Evolutionary conservation across 441 rosid genomes (phyloP), one percentile per base, ranked within the genome.

Genomic region (Biscutella laevigata): DNA sequence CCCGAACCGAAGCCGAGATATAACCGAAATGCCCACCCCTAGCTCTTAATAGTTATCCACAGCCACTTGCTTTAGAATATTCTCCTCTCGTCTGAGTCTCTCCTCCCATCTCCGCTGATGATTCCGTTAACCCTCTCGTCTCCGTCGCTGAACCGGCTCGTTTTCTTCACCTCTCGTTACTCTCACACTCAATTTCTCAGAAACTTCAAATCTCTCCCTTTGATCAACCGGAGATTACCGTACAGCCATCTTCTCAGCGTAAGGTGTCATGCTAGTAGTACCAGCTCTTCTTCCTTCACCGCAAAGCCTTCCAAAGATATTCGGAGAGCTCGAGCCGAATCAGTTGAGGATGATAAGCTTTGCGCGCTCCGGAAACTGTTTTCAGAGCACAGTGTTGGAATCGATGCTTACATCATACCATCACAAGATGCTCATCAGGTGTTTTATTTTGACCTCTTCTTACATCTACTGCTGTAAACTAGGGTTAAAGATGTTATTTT

Each of bases 351-450:
- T 57, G 75, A 80, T 65, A 91, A 85, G 84, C 87, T 91, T 47
- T 59, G 38, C 34, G 76, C 91, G 8, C 71, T 91, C 14, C 81
- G 95, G 26, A 69, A 67, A 63, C 73, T 75, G 24, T 88, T 88
- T 51, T 51, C 86, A 8, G 66, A 64, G 71, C 90, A 91, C 4
- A 82, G 78, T 37, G 62, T 85, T 60, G 90, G 82, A 13, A 79
- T 91, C 60, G 98, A 91, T 51, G 98, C 94, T 11, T 91, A 85
- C 57, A 76, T 91, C 57, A 69, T 91, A 17, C 98, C 98, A 65
- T 91, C 98, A 55, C 96, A 83, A 68, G 98, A 91, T 70, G 91
- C 98, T 6, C 98, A 91, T 61, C 98, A 88, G 91, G 98, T 88
- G 57, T 40, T 41, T 7, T 2, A n/a, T 11, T 11, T 2, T 14